Base-by-base conservation (phyloP, 2,329 filamentous ascomycete genomes). In the Trichoderma sp. region DNA sequence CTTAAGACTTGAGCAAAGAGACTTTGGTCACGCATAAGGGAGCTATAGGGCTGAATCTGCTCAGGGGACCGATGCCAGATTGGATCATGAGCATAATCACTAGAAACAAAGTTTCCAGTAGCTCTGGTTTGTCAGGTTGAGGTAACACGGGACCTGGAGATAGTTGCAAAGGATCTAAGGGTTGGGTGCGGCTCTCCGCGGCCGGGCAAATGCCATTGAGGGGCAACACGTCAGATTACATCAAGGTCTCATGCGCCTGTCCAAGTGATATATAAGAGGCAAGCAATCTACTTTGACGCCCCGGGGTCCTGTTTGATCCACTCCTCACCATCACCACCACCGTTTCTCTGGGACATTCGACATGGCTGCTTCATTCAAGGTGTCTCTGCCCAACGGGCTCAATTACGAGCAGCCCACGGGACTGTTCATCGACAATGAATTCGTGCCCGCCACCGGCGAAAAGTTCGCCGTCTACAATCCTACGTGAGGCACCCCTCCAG, bases 341-440 rank as follows among this genome's bases (percentile, higher is more conserved):
- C 52, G 1, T 17, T 17, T 19, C 39, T 7, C 30, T 14, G 4
- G 14, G 34, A n/a, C 24, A 63, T 14, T 39, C 43, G 54, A 63
- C 5, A 63, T 63, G 60, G 10, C 60, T 26, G 51, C 48, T 54
- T 10, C 50, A 17, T 43, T 63, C n/a, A 55, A 63, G 41, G 24
- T 63, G 7, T 54, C 60, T 41, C 24, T 81, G 30, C 62, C 62
- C 45, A 64, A 59, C 30, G 62, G 54, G 54, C 43, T 59, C 21
- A 64, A 28, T 7, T 64, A 59, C 7, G 62, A 57, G 17, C 62
- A 64, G 26, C 62, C 62, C 7, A 64, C 62, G 15, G 62, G 62
- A 3, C 54, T 64, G 7, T 64, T 64, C 62, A 59, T 64, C 17
- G 54, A 64, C 19, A 64, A 64, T 15, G 17, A 64, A 34, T 64